Evolutionary conservation across 129 eudicot species (phyloP).

Genomic region (Helichrysum umbraculigerum): DNA sequence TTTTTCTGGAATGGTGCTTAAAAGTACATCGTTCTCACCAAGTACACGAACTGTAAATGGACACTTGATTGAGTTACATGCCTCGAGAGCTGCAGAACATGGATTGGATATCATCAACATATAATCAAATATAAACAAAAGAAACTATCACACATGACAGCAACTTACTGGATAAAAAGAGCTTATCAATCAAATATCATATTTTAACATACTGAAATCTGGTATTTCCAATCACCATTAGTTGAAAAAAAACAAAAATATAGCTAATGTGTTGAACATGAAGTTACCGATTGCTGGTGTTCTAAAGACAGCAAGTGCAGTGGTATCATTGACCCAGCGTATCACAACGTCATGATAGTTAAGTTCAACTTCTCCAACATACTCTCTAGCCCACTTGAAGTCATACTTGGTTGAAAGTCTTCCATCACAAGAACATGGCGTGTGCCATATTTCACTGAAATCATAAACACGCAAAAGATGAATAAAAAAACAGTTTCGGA

Average conservation of each 20-base stretch:
- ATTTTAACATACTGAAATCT: not conserved
- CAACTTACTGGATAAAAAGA: not conserved
- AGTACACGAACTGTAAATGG: slow-evolving; percentile 68
- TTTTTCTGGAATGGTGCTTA: slow-evolving; percentile 62
- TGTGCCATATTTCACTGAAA: slow-evolving; percentile 75
- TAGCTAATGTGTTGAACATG: not conserved
- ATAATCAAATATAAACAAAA: slow-evolving; percentile 1
- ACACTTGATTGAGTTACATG: slow-evolving; percentile 54
- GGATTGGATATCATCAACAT: slow-evolving; percentile 10
- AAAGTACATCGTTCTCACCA: slow-evolving; percentile 59
- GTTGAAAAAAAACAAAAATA: not conserved
- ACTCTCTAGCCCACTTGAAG: slow-evolving; percentile 78
- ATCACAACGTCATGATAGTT: slow-evolving; percentile 57
- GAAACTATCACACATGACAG: not conserved
- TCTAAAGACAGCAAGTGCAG: slow-evolving; percentile 88
- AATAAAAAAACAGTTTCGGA: slow-evolving; percentile 8
- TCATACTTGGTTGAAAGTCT: slow-evolving; percentile 74
- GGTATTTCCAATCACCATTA: not conserved
- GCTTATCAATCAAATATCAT: not conserved
- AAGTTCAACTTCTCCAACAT: slow-evolving; percentile 55
- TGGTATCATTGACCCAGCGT: slow-evolving; percentile 94
- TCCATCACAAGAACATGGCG: slow-evolving; percentile 87
- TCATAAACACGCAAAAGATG: not conserved
- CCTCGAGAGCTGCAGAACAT: slow-evolving; percentile 79
- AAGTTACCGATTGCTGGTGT: slow-evolving; percentile 76